These are phyloP conservation scores for Clitoria ternatea DNA, from an alignment of 306 rosid species.

Conservation along the genomic window DNA sequence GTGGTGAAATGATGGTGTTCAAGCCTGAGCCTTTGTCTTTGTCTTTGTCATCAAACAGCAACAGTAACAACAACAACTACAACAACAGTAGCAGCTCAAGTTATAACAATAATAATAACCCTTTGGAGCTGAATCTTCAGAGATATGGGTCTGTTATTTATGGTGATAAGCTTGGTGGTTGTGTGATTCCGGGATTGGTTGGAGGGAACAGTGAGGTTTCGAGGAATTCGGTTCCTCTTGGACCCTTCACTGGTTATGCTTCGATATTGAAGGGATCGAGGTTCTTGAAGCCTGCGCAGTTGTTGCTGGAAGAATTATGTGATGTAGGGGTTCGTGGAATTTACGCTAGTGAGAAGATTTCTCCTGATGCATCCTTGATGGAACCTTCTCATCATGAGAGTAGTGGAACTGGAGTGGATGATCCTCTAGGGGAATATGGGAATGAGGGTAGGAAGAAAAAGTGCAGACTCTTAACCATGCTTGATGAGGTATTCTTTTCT, in stretches of 20 bases:
- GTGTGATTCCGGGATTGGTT: conserved; percentile 27
- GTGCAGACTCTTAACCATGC: conserved; percentile 69
- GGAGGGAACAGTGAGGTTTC: conserved; percentile 26
- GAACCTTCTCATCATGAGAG: conserved; percentile 41
- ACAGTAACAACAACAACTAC: too few species aligned
- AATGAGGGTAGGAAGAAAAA: conserved; percentile 42
- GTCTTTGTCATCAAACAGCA: conserved; percentile 55
- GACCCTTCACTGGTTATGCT: conserved; percentile 80
- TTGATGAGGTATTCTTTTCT: conserved; percentile 77
- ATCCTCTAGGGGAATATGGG: conserved; percentile 30
- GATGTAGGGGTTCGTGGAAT: conserved; percentile 41
- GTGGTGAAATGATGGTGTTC: conserved; percentile 32
- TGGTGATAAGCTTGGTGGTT: conserved; percentile 13
- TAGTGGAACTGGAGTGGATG: conserved; percentile 21
- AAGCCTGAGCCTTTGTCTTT: conserved; percentile 74
- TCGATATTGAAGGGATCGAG: conserved; percentile 76
- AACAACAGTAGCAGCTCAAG: too few species aligned
- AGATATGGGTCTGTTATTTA: conserved; percentile 38
- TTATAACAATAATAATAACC: not conserved
- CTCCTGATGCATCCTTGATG: conserved; percentile 44
- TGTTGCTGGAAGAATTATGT: conserved; percentile 63
- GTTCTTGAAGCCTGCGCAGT: conserved; percentile 71
- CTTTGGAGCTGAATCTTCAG: conserved; percentile 39
- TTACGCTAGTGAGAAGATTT: conserved; percentile 28
- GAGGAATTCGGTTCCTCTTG: conserved; percentile 41